Evolutionary conservation across 2,329 filamentous ascomycete species (phyloP).

Genomic region (Hymenoscyphus fraxineus): DNA sequence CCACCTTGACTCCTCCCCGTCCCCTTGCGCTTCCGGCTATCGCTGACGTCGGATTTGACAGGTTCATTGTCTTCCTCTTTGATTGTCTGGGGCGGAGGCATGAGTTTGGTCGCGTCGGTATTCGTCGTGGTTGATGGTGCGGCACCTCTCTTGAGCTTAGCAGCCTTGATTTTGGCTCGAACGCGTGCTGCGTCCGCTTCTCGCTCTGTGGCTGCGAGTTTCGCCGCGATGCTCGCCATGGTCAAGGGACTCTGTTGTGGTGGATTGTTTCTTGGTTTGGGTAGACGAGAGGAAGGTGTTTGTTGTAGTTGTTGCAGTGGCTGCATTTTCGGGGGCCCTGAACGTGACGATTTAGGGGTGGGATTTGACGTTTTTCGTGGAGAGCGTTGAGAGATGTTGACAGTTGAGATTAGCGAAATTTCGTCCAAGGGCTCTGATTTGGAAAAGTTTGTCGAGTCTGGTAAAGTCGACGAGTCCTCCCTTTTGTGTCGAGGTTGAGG

Average conservation of each 20-base stretch:
- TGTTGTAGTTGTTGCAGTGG: constrained; percentile 25
- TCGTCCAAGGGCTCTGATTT: constrained; percentile 20
- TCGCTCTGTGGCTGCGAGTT: constrained; percentile 59
- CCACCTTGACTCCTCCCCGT: constrained; percentile 33
- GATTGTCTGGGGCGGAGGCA: constrained; percentile 27
- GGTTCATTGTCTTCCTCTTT: constrained; percentile 15
- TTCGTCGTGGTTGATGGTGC: background rate
- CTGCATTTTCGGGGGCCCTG: constrained; percentile 2
- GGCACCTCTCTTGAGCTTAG: constrained; percentile 36
- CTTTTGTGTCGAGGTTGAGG: constrained; percentile 16
- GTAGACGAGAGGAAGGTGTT: constrained; percentile 26
- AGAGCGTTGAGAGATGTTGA: constrained; percentile 13
- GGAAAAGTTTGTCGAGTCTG: background rate
- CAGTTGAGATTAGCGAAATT: constrained; percentile 23
- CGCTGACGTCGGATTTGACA: constrained; percentile 13
- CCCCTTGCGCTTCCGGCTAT: constrained; percentile 40
- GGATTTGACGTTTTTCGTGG: constrained; percentile 16
- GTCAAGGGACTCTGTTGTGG: constrained; percentile 54
- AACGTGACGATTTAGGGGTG: constrained; percentile 10
- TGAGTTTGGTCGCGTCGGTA: constrained; percentile 28
- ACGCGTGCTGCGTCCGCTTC: constrained; percentile 62
- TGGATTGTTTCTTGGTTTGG: constrained; percentile 29
- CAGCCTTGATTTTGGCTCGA: constrained; percentile 58
- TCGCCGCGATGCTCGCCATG: constrained; percentile 59
- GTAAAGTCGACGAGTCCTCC: constrained; percentile 7